Base-by-base conservation (phyloP, 495 filamentous ascomycete genomes). In the Haplographium delicatum region DNA sequence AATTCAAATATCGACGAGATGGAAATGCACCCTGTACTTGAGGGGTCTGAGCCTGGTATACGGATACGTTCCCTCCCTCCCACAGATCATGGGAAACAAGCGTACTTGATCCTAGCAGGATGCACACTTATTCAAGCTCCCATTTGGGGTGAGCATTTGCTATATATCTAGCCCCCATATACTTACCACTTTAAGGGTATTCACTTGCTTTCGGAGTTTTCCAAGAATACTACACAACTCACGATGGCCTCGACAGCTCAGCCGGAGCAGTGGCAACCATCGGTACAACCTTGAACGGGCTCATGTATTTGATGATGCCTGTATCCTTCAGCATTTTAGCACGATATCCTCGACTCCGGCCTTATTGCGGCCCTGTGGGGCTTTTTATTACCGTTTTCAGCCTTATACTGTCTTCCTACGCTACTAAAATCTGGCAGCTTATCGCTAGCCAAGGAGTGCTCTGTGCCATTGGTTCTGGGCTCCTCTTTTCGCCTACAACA, bases 101-200 rank as follows among this genome's bases (percentile, higher is more conserved):
- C 82, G 3, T 85, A 80, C 69, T 62, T 81, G 0, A 75, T 78
- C 35, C 69, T 85, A 5, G 59, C 70, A 2, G 74, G 72, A 3
- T 72, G 74, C 50, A 80, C 83, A 51, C 59, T 78, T 23, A 67
- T 81, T 23, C 79, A 85, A 55, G 73, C 69, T 19, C 64, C 81
- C 9, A 66, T 81, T 42, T 84, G 80, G 81, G 79, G 77, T 76
- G 57, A 56, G 62, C 56, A 23, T 42, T 19, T 2, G 4, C 24
- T 9, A 41, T 1, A 1, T 31, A 41, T 22, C 22, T 11, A 35
- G 1, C 27, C 25, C 25, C 18, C 33, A n/a, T 19, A 19, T 39
- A 41, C 46, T 22, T 5, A 52, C 16, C 20, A 19, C 39, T 35
- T 53, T 18, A 41, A 75, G 73, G 75, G 1, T 78, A 74, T 51